Evolutionary conservation across 805 yeast species (phyloP), one percentile per base, ranked within the genome.

Genomic region (Ogataea paraovalis): DNA sequence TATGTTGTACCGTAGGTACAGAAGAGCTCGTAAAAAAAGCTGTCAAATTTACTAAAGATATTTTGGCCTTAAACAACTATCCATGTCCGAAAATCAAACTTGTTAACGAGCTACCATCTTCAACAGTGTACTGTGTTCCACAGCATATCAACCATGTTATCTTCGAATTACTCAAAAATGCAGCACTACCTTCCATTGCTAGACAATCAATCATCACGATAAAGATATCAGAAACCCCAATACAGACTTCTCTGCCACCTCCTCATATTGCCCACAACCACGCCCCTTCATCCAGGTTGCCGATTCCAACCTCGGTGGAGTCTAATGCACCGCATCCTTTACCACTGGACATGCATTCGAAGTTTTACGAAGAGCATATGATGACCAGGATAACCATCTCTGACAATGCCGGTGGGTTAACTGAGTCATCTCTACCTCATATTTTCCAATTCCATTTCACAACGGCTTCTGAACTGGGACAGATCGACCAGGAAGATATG

Each of bases 381-480:
- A 23, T 33, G 28, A 43, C 53, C 12, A 44, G 39, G 4, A 55
- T 62, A 28, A 57, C 53, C 32, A 53, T 64, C n/a, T 48, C 51
- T 7, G 68, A 64, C 47, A 20, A 47, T n/a, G 68, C 66, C 12
- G 68, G 68, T 12, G 68, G 68, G 3, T 47, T 64, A 49, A 47
- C 56, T 1, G 41, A 45, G 13, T 41, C 42, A 13, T 46, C 56
- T 21, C 40, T 54, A 1, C 45, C 54, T 10, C 58, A 58, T 40
- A 64, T 64, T 4, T 64, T 64, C 59, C 66, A 61, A 18, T 64
- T 61, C 44, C 68, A 64, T 42, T 64, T 59, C 46, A 62, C 68
- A 16, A 64, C 68, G 19, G 32, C 36, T 8, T 39, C 58, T 6
- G 43, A 48, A 14, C 51, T 33, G 5, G 43, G 30, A 7, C 49